Percentiles rank a stretch among this genome's conserved stretches.
Evolutionary conservation across 768 basidiomycete genomes (phyloP).

Genomic region (Udeniomyces megalosporus): DNA sequence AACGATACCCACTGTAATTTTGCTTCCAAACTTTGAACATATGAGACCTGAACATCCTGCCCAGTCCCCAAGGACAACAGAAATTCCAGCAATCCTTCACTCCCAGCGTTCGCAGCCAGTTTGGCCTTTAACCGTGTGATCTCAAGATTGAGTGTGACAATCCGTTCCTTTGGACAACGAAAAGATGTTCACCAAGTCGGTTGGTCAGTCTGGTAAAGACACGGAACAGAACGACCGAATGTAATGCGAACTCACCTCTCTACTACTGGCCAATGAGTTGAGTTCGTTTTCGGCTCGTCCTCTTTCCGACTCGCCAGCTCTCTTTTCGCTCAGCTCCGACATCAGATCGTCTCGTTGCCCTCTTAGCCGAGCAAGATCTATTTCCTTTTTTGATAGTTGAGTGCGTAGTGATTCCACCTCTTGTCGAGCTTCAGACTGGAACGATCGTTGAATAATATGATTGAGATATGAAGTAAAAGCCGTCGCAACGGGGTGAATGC

Average conservation of each 20-base stretch:
- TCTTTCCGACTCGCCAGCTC: conserved; percentile 46
- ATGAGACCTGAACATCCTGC: conserved; percentile 23
- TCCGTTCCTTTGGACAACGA: conserved; percentile 43
- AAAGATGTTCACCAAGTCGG: neutral
- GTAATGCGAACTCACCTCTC: conserved; percentile 32
- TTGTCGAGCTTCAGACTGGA: conserved; percentile 18
- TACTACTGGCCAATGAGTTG: conserved; percentile 47
- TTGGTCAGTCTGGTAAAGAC: neutral
- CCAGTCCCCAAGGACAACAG: conserved; percentile 43
- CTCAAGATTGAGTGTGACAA: conserved; percentile 54
- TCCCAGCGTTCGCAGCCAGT: conserved; percentile 56
- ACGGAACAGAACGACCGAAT: too few species aligned
- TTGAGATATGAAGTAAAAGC: neutral
- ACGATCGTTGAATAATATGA: too few species aligned
- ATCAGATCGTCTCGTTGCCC: conserved; percentile 40
- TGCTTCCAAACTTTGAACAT: conserved; percentile 40
- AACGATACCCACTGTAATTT: conserved; percentile 39
- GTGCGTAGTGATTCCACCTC: conserved; percentile 36
- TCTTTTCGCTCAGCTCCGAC: conserved; percentile 46
- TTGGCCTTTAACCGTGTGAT: conserved; percentile 52
- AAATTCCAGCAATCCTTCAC: conserved; percentile 53
- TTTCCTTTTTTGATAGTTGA: conserved; percentile 25
- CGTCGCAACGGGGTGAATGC: neutral
- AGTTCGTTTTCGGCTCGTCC: conserved; percentile 46
- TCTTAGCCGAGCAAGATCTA: conserved; percentile 30